Evolutionary conservation across 2,329 filamentous ascomycete species (phyloP), one percentile per base, ranked within the genome.

Genomic region (Aspergillus spinulosporus): DNA sequence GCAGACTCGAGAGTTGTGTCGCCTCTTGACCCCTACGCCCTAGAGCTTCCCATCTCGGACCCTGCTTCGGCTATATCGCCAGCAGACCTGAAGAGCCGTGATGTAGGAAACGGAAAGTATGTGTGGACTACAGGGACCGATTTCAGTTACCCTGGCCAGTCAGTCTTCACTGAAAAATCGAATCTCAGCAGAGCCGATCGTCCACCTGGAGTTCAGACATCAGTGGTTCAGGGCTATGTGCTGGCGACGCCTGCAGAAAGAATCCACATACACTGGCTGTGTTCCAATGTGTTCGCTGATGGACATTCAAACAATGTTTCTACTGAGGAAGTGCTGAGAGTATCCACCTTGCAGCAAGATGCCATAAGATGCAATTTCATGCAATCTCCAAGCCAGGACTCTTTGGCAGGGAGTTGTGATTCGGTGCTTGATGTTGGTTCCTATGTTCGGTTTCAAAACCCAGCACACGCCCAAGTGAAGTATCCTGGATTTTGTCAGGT

Each of bases 371-470:
- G 61, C 49, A 66, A 72, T 49, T 62, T 60, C 44, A 61, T 62
- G 3, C 62, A 53, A 31, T 49, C 62, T 29, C 62, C 67, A 28
- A 31, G 14, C 21, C 57, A 53, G 5, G 29, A 45, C 11, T 47
- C 54, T 21, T 34, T 28, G 12, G n/a, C 39, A 11, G 39, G 58
- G 37, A 53, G 52, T 9, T 60, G 54, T 40, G 64, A 65, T 28
- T 68, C 69, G 7, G 74, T 77, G 50, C 65, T 79, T 11, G 66
- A 67, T 3, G 70, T 78, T 29, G 79, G 79, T 12, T 74, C 80
- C 37, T 70, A 73, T n/a, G 81, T 86, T 5, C 74, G 78, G 21
- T 86, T 86, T 71, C 79, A 78, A 52, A 81, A 86, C 63, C 66
- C 80, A 2, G 66, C 75, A 1, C 74, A 65, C 39, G 82, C 82